Conservation (phyloP, 176 grass and related monocot species). For the Aegilops tauschii region DNA sequence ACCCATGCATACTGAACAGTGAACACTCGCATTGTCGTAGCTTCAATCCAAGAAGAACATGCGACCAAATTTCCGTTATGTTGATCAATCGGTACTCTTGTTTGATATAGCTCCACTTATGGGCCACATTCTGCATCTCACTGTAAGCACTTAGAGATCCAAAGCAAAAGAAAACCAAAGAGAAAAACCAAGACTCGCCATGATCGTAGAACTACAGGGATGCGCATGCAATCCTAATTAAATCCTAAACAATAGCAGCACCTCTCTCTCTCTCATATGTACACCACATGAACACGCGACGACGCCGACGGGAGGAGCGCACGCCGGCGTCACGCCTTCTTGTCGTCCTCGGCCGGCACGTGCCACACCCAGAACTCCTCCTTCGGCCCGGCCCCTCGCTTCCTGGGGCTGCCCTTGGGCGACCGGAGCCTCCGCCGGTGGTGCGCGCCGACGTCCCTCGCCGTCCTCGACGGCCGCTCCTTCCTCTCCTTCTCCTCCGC, state of each 20-base stretch:
- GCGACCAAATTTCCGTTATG: neutral
- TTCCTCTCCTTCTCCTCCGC: constrained; percentile 37
- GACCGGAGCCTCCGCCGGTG: constrained; percentile 37
- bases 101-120: constrained; percentile 10
- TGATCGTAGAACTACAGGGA: constrained; percentile 37
- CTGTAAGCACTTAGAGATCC: constrained; percentile 27
- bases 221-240: constrained; percentile 30
- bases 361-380: constrained; percentile 68
- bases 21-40: neutral
- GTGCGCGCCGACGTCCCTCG: constrained; percentile 10
- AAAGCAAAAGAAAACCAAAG: neutral
- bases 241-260: neutral
- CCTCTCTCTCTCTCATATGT: constrained; percentile 4
- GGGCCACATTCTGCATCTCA: constrained; percentile 47
- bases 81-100: neutral
- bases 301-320: neutral
- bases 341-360: constrained; percentile 29
- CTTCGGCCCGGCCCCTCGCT: constrained; percentile 13
- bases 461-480: constrained; percentile 9
- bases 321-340: constrained; percentile 14
- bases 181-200: neutral
- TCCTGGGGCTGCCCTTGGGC: constrained; percentile 40
- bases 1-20: neutral
- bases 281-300: neutral
- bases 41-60: neutral